Conservation (phyloP, 345 rosid genomes). For the Gossypium raimondii region DNA sequence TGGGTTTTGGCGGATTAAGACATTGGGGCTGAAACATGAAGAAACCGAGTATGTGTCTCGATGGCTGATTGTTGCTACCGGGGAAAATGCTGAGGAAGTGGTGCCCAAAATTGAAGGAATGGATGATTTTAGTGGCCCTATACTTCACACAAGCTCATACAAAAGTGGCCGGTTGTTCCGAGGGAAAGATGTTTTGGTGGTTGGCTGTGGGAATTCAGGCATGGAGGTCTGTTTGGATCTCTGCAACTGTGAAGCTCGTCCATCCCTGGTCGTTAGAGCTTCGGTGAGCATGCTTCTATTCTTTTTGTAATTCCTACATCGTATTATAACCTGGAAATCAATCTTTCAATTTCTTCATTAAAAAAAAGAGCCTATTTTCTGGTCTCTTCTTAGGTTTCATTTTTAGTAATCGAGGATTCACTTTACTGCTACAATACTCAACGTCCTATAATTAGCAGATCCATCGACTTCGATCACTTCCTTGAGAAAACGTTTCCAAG, state of each 20-base stretch:
- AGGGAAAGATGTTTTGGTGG: slow-evolving; percentile 60
- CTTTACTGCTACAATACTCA: not conserved
- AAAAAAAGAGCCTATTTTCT: not conserved
- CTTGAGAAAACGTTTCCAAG: not conserved
- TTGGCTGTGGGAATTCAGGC: slow-evolving; percentile 95
- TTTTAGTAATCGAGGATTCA: not conserved
- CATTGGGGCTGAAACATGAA: slow-evolving; percentile 30
- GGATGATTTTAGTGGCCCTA: slow-evolving; percentile 43
- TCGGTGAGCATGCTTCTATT: slow-evolving; percentile 41
- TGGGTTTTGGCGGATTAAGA: slow-evolving; percentile 59
- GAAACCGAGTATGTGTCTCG: slow-evolving; percentile 45
- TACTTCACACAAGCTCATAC: slow-evolving; percentile 58
- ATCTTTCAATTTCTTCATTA: not conserved
- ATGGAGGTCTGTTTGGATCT: slow-evolving; percentile 93
- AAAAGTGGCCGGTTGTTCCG: slow-evolving; percentile 51
- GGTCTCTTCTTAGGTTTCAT: not conserved
- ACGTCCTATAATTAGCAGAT: not conserved
- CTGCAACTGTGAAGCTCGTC: slow-evolving; percentile 57
- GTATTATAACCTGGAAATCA: not conserved
- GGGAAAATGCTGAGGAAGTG: slow-evolving; percentile 77
- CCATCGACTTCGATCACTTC: not conserved
- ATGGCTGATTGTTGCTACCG: slow-evolving; percentile 71
- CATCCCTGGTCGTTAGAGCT: slow-evolving; percentile 70
- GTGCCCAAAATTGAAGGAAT: slow-evolving; percentile 66
- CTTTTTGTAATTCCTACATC: not conserved